Percentiles rank a stretch among this genome's conserved stretches.
Evolutionary conservation across 1,139 yeast species (phyloP).

Genomic region (Sugiyamaella novakii): DNA sequence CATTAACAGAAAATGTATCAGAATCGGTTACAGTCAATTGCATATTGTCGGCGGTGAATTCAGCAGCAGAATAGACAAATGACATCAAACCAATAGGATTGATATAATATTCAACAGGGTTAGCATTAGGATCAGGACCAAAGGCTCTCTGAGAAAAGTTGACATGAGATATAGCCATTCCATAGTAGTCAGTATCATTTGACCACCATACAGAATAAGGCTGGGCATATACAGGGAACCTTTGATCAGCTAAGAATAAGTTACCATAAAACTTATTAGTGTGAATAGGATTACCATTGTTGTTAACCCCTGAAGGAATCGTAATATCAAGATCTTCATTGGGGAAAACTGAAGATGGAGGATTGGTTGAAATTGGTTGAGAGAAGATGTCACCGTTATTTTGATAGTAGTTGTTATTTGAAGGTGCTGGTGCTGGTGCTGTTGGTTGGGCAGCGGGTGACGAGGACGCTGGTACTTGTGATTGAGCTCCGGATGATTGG

Average conservation of each 20-base stretch:
- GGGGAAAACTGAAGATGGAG: conserved; percentile 55
- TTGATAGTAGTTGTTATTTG: conserved; percentile 29
- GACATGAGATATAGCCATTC: conserved; percentile 65
- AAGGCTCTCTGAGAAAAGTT: conserved; percentile 48
- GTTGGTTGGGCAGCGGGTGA: conserved; percentile 21
- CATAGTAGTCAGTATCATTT: conserved; percentile 48
- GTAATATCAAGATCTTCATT: conserved; percentile 51
- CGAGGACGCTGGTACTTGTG: conserved; percentile 3
- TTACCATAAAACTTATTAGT: conserved; percentile 76
- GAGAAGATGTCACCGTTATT: conserved; percentile 50
- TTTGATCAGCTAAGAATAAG: conserved; percentile 53
- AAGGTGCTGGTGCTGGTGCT: conserved; percentile 26
- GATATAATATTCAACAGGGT: conserved; percentile 51
- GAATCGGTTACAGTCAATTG: conserved; percentile 49
- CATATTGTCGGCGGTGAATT: conserved; percentile 49
- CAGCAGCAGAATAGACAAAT: conserved; percentile 58
- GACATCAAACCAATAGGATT: conserved; percentile 58
- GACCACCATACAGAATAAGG: conserved; percentile 64
- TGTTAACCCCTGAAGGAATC: conserved; percentile 53
- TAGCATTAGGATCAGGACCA: conserved; percentile 41
- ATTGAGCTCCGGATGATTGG: not conserved
- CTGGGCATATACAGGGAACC: conserved; percentile 51
- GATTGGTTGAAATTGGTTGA: conserved; percentile 49
- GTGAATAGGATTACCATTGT: conserved; percentile 47
- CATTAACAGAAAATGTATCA: conserved; percentile 59